These are phyloP conservation scores for Boletus speciosus DNA, from an alignment of 768 basidiomycete genomes.

Conservation along the genomic window DNA sequence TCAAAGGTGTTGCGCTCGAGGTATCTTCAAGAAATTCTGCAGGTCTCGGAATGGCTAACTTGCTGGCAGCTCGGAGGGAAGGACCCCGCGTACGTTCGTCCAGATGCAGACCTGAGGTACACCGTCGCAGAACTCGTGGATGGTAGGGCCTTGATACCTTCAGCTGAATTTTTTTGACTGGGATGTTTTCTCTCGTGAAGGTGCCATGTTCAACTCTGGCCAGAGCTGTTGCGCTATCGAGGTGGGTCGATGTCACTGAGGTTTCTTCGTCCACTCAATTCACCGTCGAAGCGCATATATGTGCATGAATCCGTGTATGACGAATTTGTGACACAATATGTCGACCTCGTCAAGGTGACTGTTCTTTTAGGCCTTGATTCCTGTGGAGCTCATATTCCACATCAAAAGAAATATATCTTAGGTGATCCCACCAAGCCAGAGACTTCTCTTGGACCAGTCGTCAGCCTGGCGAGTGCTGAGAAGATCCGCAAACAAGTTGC, in stretches of 20 bases:
- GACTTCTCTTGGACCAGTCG: conserved; percentile 89
- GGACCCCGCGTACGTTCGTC: conserved; percentile 92
- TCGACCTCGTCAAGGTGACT: conserved; percentile 65
- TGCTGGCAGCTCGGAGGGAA: conserved; percentile 84
- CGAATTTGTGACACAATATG: conserved; percentile 69
- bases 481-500: conserved; percentile 82
- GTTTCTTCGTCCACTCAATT: neutral
- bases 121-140: conserved; percentile 87
- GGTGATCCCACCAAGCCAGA: conserved; percentile 76
- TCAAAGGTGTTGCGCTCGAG: conserved; percentile 88
- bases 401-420: conserved; percentile 66
- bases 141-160: conserved; percentile 44
- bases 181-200: conserved; percentile 33
- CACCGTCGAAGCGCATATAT: conserved; percentile 71
- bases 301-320: conserved; percentile 86
- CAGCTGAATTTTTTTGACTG: neutral
- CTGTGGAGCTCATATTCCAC: neutral
- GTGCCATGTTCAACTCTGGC: conserved; percentile 95
- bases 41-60: conserved; percentile 1
- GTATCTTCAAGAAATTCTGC: conserved; percentile 33
- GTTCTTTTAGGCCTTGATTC: neutral
- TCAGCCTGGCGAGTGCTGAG: conserved; percentile 81
- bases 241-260: conserved; percentile 37
- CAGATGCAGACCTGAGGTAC: conserved; percentile 82
- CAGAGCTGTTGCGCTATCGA: conserved; percentile 96